Conservation (phyloP, 768 basidiomycete genomes). For the Mycena amicta region DNA sequence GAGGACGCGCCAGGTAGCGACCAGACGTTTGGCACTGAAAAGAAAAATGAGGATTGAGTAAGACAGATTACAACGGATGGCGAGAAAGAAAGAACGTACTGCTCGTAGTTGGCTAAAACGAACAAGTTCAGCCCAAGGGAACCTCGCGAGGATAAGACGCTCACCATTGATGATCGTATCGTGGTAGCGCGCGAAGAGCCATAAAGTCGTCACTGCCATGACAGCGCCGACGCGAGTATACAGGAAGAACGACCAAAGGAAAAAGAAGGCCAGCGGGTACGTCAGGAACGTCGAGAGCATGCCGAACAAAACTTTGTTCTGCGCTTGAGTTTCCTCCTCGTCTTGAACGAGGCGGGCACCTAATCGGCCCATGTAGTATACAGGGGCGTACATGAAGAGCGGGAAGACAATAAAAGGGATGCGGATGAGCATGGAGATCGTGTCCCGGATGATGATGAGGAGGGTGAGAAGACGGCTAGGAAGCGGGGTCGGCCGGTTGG, state of each 20-base stretch:
- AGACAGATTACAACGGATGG: too few species aligned
- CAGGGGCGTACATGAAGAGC: conserved; percentile 79
- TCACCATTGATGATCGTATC: conserved; percentile 82
- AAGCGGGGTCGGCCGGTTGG: conserved; percentile 68
- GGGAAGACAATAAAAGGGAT: conserved; percentile 92
- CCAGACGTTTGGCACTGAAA: conserved; percentile 81
- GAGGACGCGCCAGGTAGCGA: conserved; percentile 95
- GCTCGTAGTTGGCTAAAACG: conserved; percentile 68
- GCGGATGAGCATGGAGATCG: conserved; percentile 65
- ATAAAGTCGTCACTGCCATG: conserved; percentile 68
- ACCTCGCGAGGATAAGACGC: conserved; percentile 35
- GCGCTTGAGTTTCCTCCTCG: conserved; percentile 94
- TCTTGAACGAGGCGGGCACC: conserved; percentile 77
- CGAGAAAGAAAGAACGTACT: too few species aligned
- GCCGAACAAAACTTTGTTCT: conserved; percentile 94
- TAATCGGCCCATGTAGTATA: conserved; percentile 78
- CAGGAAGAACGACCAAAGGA: conserved; percentile 82
- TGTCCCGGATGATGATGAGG: conserved; percentile 75
- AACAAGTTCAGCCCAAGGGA: conserved; percentile 4
- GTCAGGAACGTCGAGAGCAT: conserved; percentile 71
- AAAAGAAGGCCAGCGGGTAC: conserved; percentile 84
- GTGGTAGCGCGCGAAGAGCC: conserved; percentile 84
- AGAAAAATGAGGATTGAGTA: conserved; percentile 9
- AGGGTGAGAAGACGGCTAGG: conserved; percentile 86
- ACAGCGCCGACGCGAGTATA: conserved; percentile 76